Evolutionary conservation across 1,284 basidiomycete genomes (phyloP), one percentile per base, ranked within the genome.

Genomic region (Austropuccinia psidii): DNA sequence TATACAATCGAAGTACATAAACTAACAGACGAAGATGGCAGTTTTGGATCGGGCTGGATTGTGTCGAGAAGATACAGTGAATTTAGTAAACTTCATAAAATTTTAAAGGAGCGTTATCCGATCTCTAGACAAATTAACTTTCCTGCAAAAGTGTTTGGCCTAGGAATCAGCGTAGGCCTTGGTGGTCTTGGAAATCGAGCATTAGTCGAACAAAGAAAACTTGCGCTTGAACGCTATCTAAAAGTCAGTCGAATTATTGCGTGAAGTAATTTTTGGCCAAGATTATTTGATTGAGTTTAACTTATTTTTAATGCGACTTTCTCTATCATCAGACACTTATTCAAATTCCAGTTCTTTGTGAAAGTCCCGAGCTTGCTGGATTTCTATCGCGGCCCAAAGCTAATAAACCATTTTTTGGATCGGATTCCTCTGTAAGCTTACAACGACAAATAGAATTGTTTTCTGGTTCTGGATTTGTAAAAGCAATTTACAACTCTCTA

Each of bases 1-100:
- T 98, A 97, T 79, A 85, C 93, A n/a, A 85, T 98, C 55, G 90
- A 96, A 80, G 87, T 98, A 0, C 89, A 90, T 78, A 93, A 95
- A 78, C 83, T 91, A 29, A 87, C 85, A n/a, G 80, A 24, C 6
- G 66, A 82, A 0, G 90, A 93, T 78, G 90, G 88, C 4, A 86
- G 85, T 58, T 87, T 88, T 78, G 83, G 86, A 0, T 89, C 89
- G 1, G 90, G 90, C 2, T 98, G 95, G 95, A 88, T 93, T 31
- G 89, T 97, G 2, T 88, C 91, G 4, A 84, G 93, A 76, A 84
- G 95, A 75, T 98, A 96, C 80, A 96, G 92, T 80, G 94, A 98
- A 80, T 98, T 98, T 80, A 86, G 89, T 78, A 87, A 86, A 66
- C 88, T 97, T 84, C 91, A 97, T 79, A 89, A 88, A 77, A 87